Percentiles rank a stretch among this genome's conserved stretches.
phyloP scores from a whole-genome alignment of 306 rosid species.

The Quercus ilex region DNA sequence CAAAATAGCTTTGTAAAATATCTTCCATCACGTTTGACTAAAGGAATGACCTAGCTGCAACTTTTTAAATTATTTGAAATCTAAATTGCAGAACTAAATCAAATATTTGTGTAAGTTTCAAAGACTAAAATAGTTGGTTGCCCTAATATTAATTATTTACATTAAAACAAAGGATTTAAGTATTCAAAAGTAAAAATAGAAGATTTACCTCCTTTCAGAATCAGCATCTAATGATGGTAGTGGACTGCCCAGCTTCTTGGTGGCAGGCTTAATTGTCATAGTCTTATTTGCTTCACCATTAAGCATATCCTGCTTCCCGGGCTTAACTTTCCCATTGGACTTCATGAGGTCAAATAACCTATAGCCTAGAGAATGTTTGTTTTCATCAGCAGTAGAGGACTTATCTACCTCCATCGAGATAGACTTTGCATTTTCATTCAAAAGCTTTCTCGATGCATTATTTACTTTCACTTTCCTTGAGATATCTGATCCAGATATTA shows the following conservation, averaged over 20 bases:
- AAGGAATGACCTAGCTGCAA: no score
- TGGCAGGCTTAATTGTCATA: constrained; percentile 21
- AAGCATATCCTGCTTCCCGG: constrained; percentile 28
- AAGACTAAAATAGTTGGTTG: no score
- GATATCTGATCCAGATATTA: constrained; percentile 33
- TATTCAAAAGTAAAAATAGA: neutral
- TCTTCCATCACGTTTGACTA: no score
- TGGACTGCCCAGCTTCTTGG: constrained; percentile 27
- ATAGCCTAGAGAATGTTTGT: constrained; percentile 39
- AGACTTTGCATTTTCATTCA: constrained; percentile 33
- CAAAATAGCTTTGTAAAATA: no score
- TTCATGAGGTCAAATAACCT: constrained; percentile 23
- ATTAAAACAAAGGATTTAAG: no score
- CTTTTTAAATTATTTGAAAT: no score
- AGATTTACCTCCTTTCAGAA: constrained; percentile 62
- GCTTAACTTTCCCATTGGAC: constrained; percentile 33
- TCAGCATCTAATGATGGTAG: constrained; percentile 52
- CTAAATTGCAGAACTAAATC: no score
- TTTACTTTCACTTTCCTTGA: constrained; percentile 40
- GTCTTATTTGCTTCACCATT: constrained; percentile 32
- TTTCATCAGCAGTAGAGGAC: constrained; percentile 28
- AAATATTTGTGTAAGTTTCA: no score
- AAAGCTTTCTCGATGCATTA: constrained; percentile 26
- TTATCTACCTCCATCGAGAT: constrained; percentile 32
- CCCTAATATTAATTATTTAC: no score